Evolutionary conservation across 257 asterid genomes (phyloP).

Genomic region (Ocimum tenuiflorum): DNA sequence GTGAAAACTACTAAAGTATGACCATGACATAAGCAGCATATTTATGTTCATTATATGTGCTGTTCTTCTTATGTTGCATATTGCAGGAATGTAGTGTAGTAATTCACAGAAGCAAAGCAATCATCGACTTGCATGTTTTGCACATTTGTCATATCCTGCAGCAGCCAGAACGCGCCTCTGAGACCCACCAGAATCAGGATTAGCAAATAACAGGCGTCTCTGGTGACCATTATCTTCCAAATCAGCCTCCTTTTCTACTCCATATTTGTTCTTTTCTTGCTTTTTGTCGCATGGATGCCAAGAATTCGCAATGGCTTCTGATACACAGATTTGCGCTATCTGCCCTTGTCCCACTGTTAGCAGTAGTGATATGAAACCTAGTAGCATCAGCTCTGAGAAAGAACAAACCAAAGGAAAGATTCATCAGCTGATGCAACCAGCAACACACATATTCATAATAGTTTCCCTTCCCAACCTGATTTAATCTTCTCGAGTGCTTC

Average conservation of each 20-base stretch:
- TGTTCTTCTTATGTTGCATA: background rate
- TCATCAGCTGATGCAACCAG: background rate
- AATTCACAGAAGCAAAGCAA: background rate
- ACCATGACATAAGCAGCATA: background rate
- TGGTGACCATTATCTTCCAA: conserved; percentile 14
- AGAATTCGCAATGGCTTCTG: conserved; percentile 33
- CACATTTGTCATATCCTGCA: conserved; percentile 41
- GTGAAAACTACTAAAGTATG: background rate
- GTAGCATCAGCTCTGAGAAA: conserved; percentile 53
- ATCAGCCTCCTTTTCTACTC: background rate
- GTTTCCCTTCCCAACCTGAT: conserved; percentile 37
- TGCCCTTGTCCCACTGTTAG: conserved; percentile 45
- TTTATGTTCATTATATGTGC: background rate
- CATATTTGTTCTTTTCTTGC: conserved; percentile 15
- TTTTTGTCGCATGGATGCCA: conserved; percentile 55
- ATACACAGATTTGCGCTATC: conserved; percentile 44
- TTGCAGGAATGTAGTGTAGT: background rate
- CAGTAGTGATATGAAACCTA: conserved; percentile 59
- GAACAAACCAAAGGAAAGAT: background rate
- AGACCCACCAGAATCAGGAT: conserved; percentile 1
- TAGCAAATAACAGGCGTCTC: conserved; percentile 25
- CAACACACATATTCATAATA: background rate
- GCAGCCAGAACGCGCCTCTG: conserved; percentile 40
- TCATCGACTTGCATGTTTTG: conserved; percentile 30
- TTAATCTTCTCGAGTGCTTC: conserved; percentile 62